Percentiles rank a stretch among this genome's conserved stretches.
These are phyloP conservation scores for Spizellomyces sp. DNA, from an alignment of 192 early-diverging fungal genomes.

Conservation along the genomic window DNA sequence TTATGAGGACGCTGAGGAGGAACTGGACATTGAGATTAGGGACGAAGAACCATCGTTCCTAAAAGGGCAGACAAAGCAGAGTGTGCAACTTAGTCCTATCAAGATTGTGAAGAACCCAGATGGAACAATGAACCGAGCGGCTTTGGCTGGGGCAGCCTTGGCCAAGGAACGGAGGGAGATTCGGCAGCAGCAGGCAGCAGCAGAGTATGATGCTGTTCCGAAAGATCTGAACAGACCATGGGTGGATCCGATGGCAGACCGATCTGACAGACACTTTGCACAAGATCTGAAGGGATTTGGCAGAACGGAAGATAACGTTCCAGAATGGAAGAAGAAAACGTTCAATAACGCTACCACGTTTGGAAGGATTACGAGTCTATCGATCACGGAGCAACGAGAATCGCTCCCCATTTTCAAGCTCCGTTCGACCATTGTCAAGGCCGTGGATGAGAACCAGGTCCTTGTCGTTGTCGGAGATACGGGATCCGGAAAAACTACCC, in stretches of 20 bases:
- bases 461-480: constrained; percentile 95
- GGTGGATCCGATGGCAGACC: constrained; percentile 86
- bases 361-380: constrained; percentile 79
- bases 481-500: constrained; percentile 98
- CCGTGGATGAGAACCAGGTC: constrained; percentile 73
- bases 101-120: constrained; percentile 99
- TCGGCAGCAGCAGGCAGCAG: constrained; percentile 50
- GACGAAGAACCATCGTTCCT: constrained; percentile 96
- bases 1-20: constrained; percentile 90
- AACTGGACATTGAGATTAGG: constrained; percentile 94
- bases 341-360: constrained; percentile 84
- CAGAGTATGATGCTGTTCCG: constrained; percentile 66
- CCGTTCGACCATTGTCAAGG: constrained; percentile 75
- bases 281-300: constrained; percentile 86
- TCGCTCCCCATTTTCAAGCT: constrained; percentile 88
- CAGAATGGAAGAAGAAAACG: constrained; percentile 90
- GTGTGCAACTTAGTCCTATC: constrained; percentile 87
- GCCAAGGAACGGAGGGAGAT: constrained; percentile 93
- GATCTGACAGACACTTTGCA: constrained; percentile 83
- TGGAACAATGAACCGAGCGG: constrained; percentile 94
- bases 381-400: constrained; percentile 82
- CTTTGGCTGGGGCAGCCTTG: constrained; percentile 85
- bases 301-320: constrained; percentile 59
- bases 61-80: constrained; percentile 85
- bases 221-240: constrained; percentile 87